Conservation (phyloP, 768 basidiomycete genomes). For the Xerocomellus intermedius region DNA sequence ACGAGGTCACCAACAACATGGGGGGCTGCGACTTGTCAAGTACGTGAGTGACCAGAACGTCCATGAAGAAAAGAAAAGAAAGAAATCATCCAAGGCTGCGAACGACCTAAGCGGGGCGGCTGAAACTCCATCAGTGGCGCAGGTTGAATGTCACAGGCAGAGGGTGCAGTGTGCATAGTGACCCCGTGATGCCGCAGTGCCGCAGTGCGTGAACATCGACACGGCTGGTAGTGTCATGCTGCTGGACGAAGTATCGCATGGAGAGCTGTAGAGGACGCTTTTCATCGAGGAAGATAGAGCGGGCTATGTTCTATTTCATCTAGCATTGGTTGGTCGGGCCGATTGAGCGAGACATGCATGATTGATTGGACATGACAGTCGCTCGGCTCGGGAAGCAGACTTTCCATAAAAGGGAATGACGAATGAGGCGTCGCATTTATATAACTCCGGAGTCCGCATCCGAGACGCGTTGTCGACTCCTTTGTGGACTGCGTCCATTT, state of each 20-base stretch:
- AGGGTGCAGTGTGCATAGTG: conserved; percentile 2
- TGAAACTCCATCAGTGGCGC: no score
- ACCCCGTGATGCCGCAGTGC: not conserved
- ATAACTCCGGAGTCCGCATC: no score
- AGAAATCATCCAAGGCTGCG: no score
- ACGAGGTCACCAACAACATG: no score
- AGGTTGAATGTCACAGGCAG: no score
- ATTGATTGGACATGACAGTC: no score
- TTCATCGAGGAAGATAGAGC: not conserved
- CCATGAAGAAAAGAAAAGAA: no score
- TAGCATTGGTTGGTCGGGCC: not conserved
- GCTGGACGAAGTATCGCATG: not conserved
- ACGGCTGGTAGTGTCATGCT: not conserved
- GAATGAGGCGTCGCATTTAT: not conserved
- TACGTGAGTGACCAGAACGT: no score
- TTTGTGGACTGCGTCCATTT: conserved; percentile 25
- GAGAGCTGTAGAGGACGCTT: not conserved
- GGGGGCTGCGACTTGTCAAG: no score
- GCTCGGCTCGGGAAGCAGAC: not conserved
- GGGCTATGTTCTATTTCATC: not conserved
- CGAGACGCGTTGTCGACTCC: not conserved
- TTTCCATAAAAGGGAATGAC: not conserved
- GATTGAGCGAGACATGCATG: not conserved
- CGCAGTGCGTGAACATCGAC: no score
- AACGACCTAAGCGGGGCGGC: no score